Evolutionary conservation across 2,329 filamentous ascomycete species (phyloP).

Genomic region (Tympanopsis confertula): DNA sequence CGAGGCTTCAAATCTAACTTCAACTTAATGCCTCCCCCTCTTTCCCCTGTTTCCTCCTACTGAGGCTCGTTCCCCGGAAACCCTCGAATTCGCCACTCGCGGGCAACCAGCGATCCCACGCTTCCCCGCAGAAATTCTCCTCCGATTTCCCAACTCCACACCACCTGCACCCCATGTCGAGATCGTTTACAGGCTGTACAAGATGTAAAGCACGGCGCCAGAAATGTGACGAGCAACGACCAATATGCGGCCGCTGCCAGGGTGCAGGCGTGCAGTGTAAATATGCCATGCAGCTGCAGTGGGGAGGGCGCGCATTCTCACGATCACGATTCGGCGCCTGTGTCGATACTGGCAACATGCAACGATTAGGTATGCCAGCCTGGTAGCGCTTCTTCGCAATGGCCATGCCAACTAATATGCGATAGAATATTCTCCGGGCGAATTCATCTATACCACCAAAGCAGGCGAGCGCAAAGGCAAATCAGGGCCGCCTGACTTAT

Average conservation of each 20-base stretch:
- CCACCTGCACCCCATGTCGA: neutral
- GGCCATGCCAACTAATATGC: neutral
- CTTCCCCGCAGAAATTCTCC: no score
- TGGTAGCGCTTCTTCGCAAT: neutral
- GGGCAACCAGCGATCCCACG: no score
- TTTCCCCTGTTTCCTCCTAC: no score
- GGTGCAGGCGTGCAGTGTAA: conserved; percentile 20
- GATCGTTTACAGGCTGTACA: conserved; percentile 4
- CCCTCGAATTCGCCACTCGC: no score
- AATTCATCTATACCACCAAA: conserved; percentile 21
- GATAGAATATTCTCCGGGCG: conserved; percentile 22
- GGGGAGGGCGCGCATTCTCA: conserved; percentile 24
- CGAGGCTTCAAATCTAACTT: no score
- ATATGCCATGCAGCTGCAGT: conserved; percentile 26
- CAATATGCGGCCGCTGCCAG: conserved; percentile 22
- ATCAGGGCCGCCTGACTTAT: conserved; percentile 5
- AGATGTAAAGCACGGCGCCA: conserved; percentile 4
- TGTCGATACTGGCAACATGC: conserved; percentile 18
- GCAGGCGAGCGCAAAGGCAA: conserved; percentile 3
- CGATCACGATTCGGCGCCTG: conserved; percentile 22
- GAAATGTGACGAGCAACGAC: conserved; percentile 8
- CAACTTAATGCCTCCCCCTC: no score
- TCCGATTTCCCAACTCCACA: no score
- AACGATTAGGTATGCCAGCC: conserved; percentile 16
- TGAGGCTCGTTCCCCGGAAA: no score